Conservation (phyloP, 176 grass and related monocot species). For the Zea mays region Zm-B73-REFERENCE-NAM-5.0 NC_050100.1:11580501-11581000, state of each 20-base stretch:
- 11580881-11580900: constrained; percentile 95
- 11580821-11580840: constrained; percentile 97
- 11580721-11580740: constrained; percentile 95
- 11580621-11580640: constrained; percentile 88
- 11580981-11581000: constrained; percentile 91
- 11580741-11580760: constrained; percentile 92
- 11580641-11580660: constrained; percentile 95
- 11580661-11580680: constrained; percentile 99
- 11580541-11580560: constrained; percentile 96
- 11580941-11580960: constrained; percentile 91
- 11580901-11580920: constrained; percentile 77
- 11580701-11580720: constrained; percentile 86
- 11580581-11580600: constrained; percentile 92
- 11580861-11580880: constrained; percentile 89
- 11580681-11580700: constrained; percentile 87
- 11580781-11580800: constrained; percentile 86
- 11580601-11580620: constrained; percentile 99
- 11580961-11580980: constrained; percentile 96
- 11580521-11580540: constrained; percentile 72
- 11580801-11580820: constrained; percentile 88
- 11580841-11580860: constrained; percentile 84
- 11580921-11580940: constrained; percentile 98
- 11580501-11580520: constrained; percentile 92
- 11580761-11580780: constrained; percentile 87
- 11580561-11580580: constrained; percentile 90